Percentiles rank a stretch among this genome's conserved stretches.
Evolutionary conservation across 345 rosid species (phyloP).

Genomic region (Cardamine resedifolia): DNA sequence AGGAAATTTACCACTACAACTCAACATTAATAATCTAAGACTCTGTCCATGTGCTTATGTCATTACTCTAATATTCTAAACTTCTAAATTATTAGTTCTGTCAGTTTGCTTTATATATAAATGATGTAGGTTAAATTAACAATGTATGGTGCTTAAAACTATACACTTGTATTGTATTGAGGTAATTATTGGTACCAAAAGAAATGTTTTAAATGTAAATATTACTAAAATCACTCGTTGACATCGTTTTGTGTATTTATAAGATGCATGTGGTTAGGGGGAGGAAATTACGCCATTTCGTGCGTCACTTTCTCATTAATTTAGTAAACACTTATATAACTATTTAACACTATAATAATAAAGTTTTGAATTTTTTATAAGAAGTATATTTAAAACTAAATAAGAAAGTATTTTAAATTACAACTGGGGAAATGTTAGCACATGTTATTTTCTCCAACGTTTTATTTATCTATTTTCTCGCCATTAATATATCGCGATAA

Average conservation of each 20-base stretch:
- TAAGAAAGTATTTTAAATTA: not conserved
- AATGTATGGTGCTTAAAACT: not conserved
- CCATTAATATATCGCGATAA: not conserved
- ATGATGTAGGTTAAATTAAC: not conserved
- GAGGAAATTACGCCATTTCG: conserved; percentile 28
- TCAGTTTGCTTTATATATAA: not conserved
- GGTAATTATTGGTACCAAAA: not conserved
- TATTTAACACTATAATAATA: not conserved
- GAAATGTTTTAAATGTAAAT: not conserved
- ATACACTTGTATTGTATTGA: conserved; percentile 15
- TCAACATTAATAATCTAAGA: conserved; percentile 1
- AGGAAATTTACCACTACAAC: not conserved
- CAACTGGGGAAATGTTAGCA: conserved; percentile 13
- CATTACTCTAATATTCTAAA: conserved; percentile 4
- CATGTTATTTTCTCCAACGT: conserved; percentile 31
- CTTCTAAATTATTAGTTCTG: not conserved
- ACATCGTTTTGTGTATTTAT: conserved; percentile 28
- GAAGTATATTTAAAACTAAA: not conserved
- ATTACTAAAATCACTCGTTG: conserved; percentile 28
- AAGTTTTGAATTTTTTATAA: not conserved
- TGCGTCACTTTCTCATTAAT: conserved; percentile 15
- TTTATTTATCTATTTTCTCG: conserved; percentile 8
- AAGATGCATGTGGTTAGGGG: conserved; percentile 21
- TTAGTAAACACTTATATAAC: not conserved
- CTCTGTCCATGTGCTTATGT: conserved; percentile 28